Percentiles rank a stretch among this genome's conserved stretches.
Conservation (phyloP, 495 filamentous ascomycete genomes). For the Hypoxylon rickii region DNA sequence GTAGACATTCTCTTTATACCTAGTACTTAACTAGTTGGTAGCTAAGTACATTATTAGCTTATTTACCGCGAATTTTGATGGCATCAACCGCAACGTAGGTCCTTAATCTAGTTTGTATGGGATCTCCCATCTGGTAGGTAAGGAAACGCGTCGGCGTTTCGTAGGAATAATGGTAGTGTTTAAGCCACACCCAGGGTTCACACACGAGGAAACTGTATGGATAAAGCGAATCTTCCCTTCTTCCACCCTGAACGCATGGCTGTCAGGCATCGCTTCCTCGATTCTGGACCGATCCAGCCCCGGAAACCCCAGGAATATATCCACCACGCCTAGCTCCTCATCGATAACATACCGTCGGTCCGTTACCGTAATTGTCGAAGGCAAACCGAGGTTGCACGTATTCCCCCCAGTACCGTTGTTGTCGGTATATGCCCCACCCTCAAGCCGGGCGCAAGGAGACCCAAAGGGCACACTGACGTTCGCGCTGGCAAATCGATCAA, state of each 20-base stretch:
- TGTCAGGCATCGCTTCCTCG: conserved; percentile 40
- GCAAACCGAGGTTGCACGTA: conserved; percentile 41
- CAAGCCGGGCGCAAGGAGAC: conserved; percentile 41
- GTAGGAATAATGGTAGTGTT: conserved; percentile 35
- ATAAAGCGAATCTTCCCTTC: conserved; percentile 44
- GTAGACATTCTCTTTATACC: too few species aligned
- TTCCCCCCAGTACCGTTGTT: conserved; percentile 33
- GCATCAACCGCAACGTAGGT: too few species aligned
- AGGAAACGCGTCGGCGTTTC: too few species aligned
- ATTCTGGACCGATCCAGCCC: conserved; percentile 42
- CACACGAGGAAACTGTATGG: conserved; percentile 44
- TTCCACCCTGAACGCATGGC: conserved; percentile 46
- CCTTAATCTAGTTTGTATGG: too few species aligned
- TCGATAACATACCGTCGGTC: conserved; percentile 48
- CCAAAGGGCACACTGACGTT: conserved; percentile 42
- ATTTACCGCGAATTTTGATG: too few species aligned
- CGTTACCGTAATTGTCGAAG: conserved; percentile 40
- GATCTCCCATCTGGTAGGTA: too few species aligned
- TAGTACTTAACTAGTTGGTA: too few species aligned
- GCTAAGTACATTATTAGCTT: too few species aligned
- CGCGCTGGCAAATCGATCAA: conserved; percentile 42
- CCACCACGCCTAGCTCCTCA: conserved; percentile 42
- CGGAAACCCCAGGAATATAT: conserved; percentile 45
- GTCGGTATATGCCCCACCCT: conserved; percentile 45
- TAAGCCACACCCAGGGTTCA: conserved; percentile 40